Evolutionary conservation across 345 rosid genomes (phyloP), one percentile per base, ranked within the genome.

Genomic region (Arabidopsis arenosa): DNA sequence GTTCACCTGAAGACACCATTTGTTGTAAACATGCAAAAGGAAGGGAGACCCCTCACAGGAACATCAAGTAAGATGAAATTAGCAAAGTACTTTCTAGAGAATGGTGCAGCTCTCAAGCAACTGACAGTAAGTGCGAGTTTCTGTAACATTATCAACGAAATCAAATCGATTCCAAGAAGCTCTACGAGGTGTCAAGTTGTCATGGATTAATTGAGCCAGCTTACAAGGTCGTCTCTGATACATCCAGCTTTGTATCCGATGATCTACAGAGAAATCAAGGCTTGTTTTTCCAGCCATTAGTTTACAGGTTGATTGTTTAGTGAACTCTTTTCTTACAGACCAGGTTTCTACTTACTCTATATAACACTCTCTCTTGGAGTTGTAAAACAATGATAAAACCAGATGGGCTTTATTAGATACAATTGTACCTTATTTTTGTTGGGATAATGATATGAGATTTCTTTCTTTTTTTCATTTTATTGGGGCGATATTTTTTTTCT

Each of bases 141-240:
- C 56, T 6, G 35, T 36, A 60, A 75, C 68, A 60, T 75, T 21
- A 60, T 68, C 68, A 1, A 41, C 14, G 10, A 75, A 60, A 75
- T 75, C 56, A 68, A 49, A 41, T 49, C 56, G 36, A 5, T 68
- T 40, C 68, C 74, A 60, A 75, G 68, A 33, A 59, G 47, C 11
- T 75, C 69, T 51, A 51, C 13, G 7, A 33, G 3, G 39, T 75
- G 79, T 75, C 55, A 68, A 75, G 68, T 75, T 61, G 9, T 75
- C 62, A 51, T 41, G 79, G 56, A 35, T 13, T 75, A 39, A 55
- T 41, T 67, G 47, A 59, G 44, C 28, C 57, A 74, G 37, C 35
- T 43, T 73, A 55, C 17, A 9, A 65, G 23, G 39, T 10, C 10
- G 39, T n/a, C 53, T 61, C 52, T 49, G 40, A n/a, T 33, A 8